Percentiles rank a stretch among this genome's conserved stretches.
Conservation (phyloP, 495 filamentous ascomycete genomes). For the Aspergillus sparsus region DNA sequence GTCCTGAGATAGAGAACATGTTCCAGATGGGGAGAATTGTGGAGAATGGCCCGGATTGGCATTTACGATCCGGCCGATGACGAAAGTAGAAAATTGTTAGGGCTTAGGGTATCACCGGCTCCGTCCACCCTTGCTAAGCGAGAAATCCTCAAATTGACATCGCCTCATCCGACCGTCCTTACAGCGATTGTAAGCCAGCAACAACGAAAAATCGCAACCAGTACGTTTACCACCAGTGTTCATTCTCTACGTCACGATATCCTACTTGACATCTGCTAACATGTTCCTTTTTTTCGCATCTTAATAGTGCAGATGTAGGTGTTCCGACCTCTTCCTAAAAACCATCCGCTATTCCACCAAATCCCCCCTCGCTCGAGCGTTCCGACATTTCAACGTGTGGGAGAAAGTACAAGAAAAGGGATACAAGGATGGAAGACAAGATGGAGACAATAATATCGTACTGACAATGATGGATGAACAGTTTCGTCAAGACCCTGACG, state of each 20-base stretch:
- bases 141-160: slow-evolving; percentile 51
- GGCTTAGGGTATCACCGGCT: slow-evolving; percentile 40
- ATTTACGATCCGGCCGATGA: slow-evolving; percentile 1
- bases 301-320: slow-evolving; percentile 79
- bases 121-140: slow-evolving; percentile 49
- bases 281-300: slow-evolving; percentile 40
- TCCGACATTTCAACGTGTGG: background rate
- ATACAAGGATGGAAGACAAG: background rate
- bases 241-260: slow-evolving; percentile 8
- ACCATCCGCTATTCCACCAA: slow-evolving; percentile 14
- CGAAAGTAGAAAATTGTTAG: slow-evolving; percentile 24
- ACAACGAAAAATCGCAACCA: slow-evolving; percentile 59
- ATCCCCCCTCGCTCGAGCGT: slow-evolving; percentile 2
- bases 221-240: slow-evolving; percentile 46
- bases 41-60: slow-evolving; percentile 12
- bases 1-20: slow-evolving; percentile 3
- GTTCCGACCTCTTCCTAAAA: slow-evolving; percentile 9
- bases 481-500: slow-evolving; percentile 97
- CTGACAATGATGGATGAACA: slow-evolving; percentile 49
- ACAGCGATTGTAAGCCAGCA: slow-evolving; percentile 51
- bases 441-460: slow-evolving; percentile 13
- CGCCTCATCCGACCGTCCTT: slow-evolving; percentile 45
- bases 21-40: slow-evolving; percentile 8
- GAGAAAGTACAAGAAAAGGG: background rate
- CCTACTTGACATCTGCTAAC: slow-evolving; percentile 32